phyloP scores from a whole-genome alignment of 2,329 filamentous ascomycete genomes.

The Capronia epimyces region DNA sequence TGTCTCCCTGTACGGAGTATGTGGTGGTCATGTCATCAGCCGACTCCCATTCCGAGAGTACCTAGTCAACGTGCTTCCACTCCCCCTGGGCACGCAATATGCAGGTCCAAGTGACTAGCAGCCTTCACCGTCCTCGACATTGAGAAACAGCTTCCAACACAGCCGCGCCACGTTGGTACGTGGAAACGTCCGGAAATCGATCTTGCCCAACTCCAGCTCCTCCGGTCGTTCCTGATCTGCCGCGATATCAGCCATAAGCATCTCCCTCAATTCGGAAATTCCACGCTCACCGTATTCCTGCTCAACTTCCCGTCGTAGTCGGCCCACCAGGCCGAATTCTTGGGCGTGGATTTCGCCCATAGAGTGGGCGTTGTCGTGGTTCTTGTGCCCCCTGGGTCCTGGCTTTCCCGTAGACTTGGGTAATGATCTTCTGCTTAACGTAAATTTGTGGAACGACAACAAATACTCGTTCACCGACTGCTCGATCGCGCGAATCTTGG shows the following conservation, averaged over 20 bases:
- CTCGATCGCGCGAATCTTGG: slow-evolving; percentile 21
- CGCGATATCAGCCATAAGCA: neutral
- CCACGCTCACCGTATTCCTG: slow-evolving; percentile 17
- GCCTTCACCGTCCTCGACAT: slow-evolving; percentile 1
- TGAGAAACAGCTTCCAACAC: slow-evolving; percentile 10
- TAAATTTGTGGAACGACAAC: slow-evolving; percentile 23
- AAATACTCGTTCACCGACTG: slow-evolving; percentile 16
- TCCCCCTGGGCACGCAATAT: too few species aligned
- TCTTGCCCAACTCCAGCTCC: neutral
- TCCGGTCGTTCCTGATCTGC: slow-evolving; percentile 1
- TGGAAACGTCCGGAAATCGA: neutral
- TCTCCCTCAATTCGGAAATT: neutral
- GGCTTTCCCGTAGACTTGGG: neutral
- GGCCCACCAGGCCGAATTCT: slow-evolving; percentile 12
- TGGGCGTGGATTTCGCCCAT: slow-evolving; percentile 12
- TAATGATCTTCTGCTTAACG: slow-evolving; percentile 14
- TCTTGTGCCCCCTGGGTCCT: neutral
- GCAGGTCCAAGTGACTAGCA: too few species aligned
- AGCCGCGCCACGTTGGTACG: slow-evolving; percentile 2
- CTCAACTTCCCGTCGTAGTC: slow-evolving; percentile 6
- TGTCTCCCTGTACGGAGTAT: too few species aligned
- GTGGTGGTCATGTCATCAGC: too few species aligned
- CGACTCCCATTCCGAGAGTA: too few species aligned
- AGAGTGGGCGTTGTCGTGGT: slow-evolving; percentile 4
- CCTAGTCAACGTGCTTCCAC: too few species aligned